A percentile compares a stretch with the other conserved stretches of the same genome.
These are phyloP conservation scores for Flaveria trinervia DNA, from an alignment of 129 eudicot species.

Conservation along the genomic window DNA sequence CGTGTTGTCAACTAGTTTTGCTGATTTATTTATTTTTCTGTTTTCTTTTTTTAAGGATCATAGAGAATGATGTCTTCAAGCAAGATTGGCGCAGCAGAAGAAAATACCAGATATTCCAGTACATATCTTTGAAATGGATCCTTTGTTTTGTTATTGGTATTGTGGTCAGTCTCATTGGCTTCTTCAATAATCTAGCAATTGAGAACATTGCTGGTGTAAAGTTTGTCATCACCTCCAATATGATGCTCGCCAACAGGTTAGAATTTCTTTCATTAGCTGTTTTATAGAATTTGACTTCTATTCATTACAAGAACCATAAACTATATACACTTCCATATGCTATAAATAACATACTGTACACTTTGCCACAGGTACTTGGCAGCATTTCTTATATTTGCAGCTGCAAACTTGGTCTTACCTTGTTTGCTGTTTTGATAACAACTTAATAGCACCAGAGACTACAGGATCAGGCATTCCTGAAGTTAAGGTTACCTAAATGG, in stretches of 20 bases:
- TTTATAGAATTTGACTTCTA: slow-evolving; percentile 4
- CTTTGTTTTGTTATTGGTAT: slow-evolving; percentile 70
- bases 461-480: slow-evolving; percentile 98
- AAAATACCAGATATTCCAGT: slow-evolving; percentile 60
- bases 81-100: slow-evolving; percentile 85
- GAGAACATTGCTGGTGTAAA: slow-evolving; percentile 85
- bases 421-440: slow-evolving; percentile 71
- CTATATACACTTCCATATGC: not conserved
- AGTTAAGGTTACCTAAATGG: slow-evolving; percentile 98
- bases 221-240: slow-evolving; percentile 82
- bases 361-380: slow-evolving; percentile 50
- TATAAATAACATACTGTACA: slow-evolving; percentile 3
- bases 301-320: too few species aligned
- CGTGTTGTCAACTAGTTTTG: slow-evolving; percentile 9
- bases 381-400: slow-evolving; percentile 72
- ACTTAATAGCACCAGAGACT: slow-evolving; percentile 84
- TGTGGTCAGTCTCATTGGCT: slow-evolving; percentile 61
- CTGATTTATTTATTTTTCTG: slow-evolving; percentile 2
- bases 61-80: slow-evolving; percentile 80
- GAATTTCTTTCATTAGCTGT: slow-evolving; percentile 3
- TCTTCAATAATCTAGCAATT: slow-evolving; percentile 77
- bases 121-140: slow-evolving; percentile 73
- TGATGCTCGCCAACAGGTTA: slow-evolving; percentile 72
- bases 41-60: slow-evolving; percentile 45
- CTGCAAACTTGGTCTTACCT: slow-evolving; percentile 72